These are phyloP conservation scores for Musa beccarii DNA, from an alignment of 176 grass and related monocot genomes.

Conservation along the genomic window DNA sequence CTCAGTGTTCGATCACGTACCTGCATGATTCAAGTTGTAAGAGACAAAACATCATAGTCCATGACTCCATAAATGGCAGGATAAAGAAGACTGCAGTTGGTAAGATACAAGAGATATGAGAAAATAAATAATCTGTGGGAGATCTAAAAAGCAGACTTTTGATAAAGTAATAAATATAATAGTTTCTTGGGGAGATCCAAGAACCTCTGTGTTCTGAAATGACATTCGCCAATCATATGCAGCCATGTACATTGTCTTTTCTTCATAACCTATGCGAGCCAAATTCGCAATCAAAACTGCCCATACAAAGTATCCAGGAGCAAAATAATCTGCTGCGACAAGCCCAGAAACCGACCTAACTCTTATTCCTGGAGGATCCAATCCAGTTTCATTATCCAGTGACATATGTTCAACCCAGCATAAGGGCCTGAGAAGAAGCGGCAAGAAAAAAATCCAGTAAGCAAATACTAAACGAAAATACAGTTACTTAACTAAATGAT, in stretches of 20 bases:
- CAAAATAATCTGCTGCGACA: conserved; percentile 96
- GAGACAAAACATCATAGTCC: conserved; percentile 15
- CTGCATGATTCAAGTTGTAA: conserved; percentile 31
- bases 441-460: no score
- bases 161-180: neutral
- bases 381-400: conserved; percentile 92
- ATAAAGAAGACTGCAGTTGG: neutral
- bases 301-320: conserved; percentile 99
- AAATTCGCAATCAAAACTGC: conserved; percentile 96
- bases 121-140: neutral
- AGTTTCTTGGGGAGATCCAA: neutral
- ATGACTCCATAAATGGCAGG: neutral
- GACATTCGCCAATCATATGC: conserved; percentile 98
- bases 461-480: no score
- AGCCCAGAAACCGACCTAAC: conserved; percentile 82
- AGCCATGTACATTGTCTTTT: conserved; percentile 99
- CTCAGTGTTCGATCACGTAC: conserved; percentile 87
- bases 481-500: no score
- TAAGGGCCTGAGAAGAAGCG: conserved; percentile 48
- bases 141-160: neutral
- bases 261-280: conserved; percentile 94
- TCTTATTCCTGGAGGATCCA: conserved; percentile 85
- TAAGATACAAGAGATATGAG: neutral
- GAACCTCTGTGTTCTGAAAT: conserved; percentile 95
- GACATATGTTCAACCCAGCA: conserved; percentile 99